A percentile compares a stretch with the other conserved stretches of the same genome.
Conservation (phyloP, 2,329 filamentous ascomycete species). For the Penicillium expansum region DNA sequence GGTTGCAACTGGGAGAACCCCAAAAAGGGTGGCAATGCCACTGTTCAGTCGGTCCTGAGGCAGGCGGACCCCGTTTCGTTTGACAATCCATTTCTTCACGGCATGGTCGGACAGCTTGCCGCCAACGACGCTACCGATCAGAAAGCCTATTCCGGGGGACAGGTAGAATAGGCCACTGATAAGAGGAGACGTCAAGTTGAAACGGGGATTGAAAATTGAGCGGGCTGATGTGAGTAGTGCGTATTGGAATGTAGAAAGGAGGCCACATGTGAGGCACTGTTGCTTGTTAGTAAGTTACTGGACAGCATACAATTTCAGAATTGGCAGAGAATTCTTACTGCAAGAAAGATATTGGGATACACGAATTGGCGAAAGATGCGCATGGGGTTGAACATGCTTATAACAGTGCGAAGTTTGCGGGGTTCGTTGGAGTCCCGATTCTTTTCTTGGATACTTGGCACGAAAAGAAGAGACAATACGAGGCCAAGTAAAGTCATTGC, state of each 20-base stretch:
- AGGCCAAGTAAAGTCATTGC: conserved; percentile 62
- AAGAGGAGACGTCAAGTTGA: conserved; percentile 63
- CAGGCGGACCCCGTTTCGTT: conserved; percentile 57
- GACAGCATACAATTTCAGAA: background rate
- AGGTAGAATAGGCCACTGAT: conserved; percentile 72
- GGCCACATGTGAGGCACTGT: conserved; percentile 36
- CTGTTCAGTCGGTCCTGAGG: conserved; percentile 67
- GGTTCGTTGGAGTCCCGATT: conserved; percentile 49
- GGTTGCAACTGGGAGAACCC: conserved; percentile 60
- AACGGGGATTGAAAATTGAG: conserved; percentile 71
- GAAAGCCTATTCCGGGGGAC: conserved; percentile 67
- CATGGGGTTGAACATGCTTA: conserved; percentile 59
- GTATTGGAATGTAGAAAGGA: conserved; percentile 72
- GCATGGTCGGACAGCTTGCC: conserved; percentile 66
- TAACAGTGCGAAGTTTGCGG: conserved; percentile 43
- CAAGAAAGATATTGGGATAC: conserved; percentile 66
- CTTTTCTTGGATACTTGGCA: conserved; percentile 65
- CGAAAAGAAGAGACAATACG: conserved; percentile 60
- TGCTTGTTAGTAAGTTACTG: background rate
- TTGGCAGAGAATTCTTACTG: conserved; percentile 32
- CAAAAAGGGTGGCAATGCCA: conserved; percentile 55
- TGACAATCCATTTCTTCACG: conserved; percentile 62
- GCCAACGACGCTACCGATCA: conserved; percentile 66
- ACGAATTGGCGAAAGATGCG: conserved; percentile 59
- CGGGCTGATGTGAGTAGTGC: conserved; percentile 65